Evolutionary conservation across 2,329 filamentous ascomycete genomes (phyloP), one percentile per base, ranked within the genome.

Genomic region (Apiospora kogelbergensis): DNA sequence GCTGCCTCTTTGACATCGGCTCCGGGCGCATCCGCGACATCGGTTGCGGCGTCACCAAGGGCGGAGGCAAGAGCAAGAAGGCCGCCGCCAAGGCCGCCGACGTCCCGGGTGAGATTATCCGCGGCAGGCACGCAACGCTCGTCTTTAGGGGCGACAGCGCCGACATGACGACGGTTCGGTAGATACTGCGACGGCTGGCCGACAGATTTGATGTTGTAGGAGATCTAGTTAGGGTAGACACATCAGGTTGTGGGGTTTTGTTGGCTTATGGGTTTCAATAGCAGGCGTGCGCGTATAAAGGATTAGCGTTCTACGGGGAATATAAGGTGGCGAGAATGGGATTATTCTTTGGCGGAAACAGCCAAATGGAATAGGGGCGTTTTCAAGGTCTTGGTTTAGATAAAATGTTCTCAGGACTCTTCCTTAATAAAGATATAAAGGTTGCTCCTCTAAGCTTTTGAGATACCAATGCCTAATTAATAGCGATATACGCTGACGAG

Each of bases 1-100:
- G 93, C n/a, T 84, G 90, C 67, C 83, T 97, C 17, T 95, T 93
- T 78, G 90, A 96, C 72, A 80, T 89, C 66, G 80, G 74, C 6
- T 80, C 76, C 24, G 87, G 87, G 15, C 81, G 81, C 70, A 78
- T 89, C 66, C 78, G 79, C 46, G 84, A 89, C 73, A 76, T 89
- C 2, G 82, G 83, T 24, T 74, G 82, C 65, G 84, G 86, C 63
- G 84, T 80, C 22, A 67, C 71, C 46, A 70, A 74, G 48, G 70
- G 53, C 26, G 60, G 67, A 3, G 20, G 1, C 17, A 70, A 70
- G 26, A 60, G 24, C 22, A 70, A 70, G n/a, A 20, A 33, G 15
- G 26, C 17, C 22, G 17, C 57, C 9, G 53, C 66, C 40, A 68
- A 68, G n/a, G 72, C 67, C 20, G 69, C 68, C 45, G 68, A 68